Conservation (phyloP, 768 basidiomycete species). For the Trametes maxima region DNA sequence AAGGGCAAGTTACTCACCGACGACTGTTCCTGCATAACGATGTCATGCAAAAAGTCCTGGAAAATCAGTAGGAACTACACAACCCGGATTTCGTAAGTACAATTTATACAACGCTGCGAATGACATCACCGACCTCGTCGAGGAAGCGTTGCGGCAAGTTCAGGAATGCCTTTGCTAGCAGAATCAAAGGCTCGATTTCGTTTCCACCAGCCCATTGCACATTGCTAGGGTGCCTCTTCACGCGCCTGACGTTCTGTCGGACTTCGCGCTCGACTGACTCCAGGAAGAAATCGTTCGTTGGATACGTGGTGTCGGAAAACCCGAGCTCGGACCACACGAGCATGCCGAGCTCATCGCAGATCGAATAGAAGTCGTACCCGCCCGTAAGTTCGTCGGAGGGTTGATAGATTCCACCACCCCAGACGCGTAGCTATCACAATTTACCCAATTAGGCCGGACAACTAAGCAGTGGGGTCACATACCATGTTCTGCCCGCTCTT, state of each 20-base stretch:
- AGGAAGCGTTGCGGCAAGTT: slow-evolving; percentile 48
- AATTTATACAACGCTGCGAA: not conserved
- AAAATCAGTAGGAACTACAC: slow-evolving; percentile 51
- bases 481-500: slow-evolving; percentile 63
- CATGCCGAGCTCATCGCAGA: slow-evolving; percentile 62
- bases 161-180: slow-evolving; percentile 36
- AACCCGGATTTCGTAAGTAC: not conserved
- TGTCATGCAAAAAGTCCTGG: slow-evolving; percentile 51
- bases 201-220: slow-evolving; percentile 64
- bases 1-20: slow-evolving; percentile 38
- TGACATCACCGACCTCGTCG: slow-evolving; percentile 43
- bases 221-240: slow-evolving; percentile 58
- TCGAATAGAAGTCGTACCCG: slow-evolving; percentile 56
- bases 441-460: not conserved
- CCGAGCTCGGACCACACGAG: slow-evolving; percentile 64
- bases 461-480: slow-evolving; percentile 14
- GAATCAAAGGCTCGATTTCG: slow-evolving; percentile 57
- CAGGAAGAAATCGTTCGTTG: slow-evolving; percentile 56
- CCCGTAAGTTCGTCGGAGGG: slow-evolving; percentile 39
- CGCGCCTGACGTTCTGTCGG: slow-evolving; percentile 56
- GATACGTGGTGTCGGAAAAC: slow-evolving; percentile 57
- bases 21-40: slow-evolving; percentile 50
- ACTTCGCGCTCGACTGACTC: slow-evolving; percentile 56
- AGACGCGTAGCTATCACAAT: slow-evolving; percentile 49
- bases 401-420: slow-evolving; percentile 53